A percentile compares a stretch with the other conserved stretches of the same genome.
These are phyloP conservation scores for Ilyonectria sp. DNA, from an alignment of 2,329 filamentous ascomycete genomes.

Conservation along the genomic window DNA sequence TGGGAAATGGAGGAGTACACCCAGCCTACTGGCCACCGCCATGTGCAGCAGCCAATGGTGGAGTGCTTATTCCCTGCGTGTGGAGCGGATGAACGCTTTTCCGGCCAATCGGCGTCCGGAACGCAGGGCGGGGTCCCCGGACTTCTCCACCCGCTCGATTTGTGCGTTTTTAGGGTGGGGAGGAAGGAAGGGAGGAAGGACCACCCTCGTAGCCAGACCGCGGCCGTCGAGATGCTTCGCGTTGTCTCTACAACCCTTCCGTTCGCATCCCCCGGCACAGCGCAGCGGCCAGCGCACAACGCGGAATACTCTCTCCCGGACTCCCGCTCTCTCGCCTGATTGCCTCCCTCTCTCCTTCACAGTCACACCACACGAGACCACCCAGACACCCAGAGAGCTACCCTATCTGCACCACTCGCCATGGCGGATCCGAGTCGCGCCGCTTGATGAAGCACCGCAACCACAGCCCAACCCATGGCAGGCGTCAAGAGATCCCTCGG, in stretches of 20 bases:
- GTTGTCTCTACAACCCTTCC: slow-evolving; percentile 15
- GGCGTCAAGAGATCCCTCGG: slow-evolving; percentile 59
- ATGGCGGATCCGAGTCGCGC: slow-evolving; percentile 37
- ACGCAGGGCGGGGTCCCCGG: slow-evolving; percentile 30
- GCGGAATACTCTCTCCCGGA: slow-evolving; percentile 4
- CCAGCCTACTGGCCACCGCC: not conserved
- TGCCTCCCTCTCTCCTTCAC: not conserved
- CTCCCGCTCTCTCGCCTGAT: slow-evolving; percentile 5
- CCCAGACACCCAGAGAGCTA: slow-evolving; percentile 2
- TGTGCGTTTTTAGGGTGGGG: slow-evolving; percentile 37
- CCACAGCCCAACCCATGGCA: slow-evolving; percentile 47
- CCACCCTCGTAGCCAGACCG: slow-evolving; percentile 7
- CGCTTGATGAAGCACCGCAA: slow-evolving; percentile 44
- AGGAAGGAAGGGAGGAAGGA: slow-evolving; percentile 16
- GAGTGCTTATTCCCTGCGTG: slow-evolving; percentile 34
- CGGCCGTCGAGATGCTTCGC: slow-evolving; percentile 18
- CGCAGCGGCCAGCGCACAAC: slow-evolving; percentile 12
- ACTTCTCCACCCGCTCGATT: slow-evolving; percentile 18
- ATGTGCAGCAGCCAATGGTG: slow-evolving; percentile 19
- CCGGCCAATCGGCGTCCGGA: slow-evolving; percentile 38
- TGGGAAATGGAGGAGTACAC: slow-evolving; percentile 21
- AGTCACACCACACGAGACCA: slow-evolving; percentile 8
- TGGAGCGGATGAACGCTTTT: slow-evolving; percentile 46
- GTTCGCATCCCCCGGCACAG: slow-evolving; percentile 6
- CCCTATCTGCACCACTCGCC: slow-evolving; percentile 11